phyloP scores from a whole-genome alignment of 371 early-diverging fungal genomes.

The Saksenaea oblongispora region DNA sequence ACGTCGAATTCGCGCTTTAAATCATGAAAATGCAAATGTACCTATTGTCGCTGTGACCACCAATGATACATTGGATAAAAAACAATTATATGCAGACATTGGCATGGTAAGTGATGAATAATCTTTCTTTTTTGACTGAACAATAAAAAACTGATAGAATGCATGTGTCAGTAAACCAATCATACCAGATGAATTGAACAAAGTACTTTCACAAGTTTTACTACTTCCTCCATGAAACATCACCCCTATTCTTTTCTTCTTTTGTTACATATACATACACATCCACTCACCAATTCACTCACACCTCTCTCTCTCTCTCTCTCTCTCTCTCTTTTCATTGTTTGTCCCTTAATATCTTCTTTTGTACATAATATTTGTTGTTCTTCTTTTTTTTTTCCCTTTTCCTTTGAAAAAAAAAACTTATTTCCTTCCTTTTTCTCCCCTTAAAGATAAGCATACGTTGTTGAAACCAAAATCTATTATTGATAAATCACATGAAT shows the following conservation, averaged over 20 bases:
- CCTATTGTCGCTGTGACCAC: conserved; percentile 75
- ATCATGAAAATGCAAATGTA: conserved; percentile 16
- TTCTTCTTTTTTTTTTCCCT: too few species aligned
- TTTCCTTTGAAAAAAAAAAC: too few species aligned
- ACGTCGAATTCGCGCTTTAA: conserved; percentile 32
- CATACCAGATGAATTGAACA: conserved; percentile 29
- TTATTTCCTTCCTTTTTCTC: too few species aligned
- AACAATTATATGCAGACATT: conserved; percentile 25
- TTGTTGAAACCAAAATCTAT: too few species aligned
- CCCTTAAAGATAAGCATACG: too few species aligned
- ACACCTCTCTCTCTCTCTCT: neutral
- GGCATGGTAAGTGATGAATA: conserved; percentile 30
- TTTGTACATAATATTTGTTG: too few species aligned
- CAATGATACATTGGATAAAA: conserved; percentile 37
- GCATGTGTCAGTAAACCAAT: conserved; percentile 54
- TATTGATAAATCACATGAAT: too few species aligned
- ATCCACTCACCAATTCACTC: too few species aligned
- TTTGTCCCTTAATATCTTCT: too few species aligned
- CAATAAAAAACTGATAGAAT: conserved; percentile 26
- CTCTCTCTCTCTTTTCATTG: neutral
- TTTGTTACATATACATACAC: neutral
- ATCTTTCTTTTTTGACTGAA: neutral
- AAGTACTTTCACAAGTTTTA: conserved; percentile 31
- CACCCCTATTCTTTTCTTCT: neutral
- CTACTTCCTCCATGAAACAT: neutral